Evolutionary conservation across 2,329 filamentous ascomycete genomes (phyloP).

Genomic region (Mariannaea sp.): DNA sequence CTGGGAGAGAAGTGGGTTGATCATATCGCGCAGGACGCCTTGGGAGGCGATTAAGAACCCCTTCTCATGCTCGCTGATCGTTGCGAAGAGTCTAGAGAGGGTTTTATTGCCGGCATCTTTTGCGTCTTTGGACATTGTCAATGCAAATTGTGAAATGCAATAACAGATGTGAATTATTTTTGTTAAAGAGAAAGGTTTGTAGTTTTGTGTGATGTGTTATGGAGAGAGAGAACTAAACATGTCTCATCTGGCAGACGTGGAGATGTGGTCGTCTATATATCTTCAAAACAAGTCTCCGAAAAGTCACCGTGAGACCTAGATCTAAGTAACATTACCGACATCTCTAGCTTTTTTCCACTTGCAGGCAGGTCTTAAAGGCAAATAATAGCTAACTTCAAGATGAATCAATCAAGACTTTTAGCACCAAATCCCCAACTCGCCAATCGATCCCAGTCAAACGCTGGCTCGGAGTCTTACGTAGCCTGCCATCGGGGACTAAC

Average conservation of each 20-base stretch:
- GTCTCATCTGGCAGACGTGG: not conserved
- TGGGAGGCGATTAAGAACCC: conserved; percentile 15
- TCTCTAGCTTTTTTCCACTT: too few relatives aligned
- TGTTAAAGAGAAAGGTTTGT: too few relatives aligned
- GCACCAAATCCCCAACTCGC: too few relatives aligned
- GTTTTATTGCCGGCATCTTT: conserved; percentile 12
- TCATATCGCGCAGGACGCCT: conserved; percentile 26
- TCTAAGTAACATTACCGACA: not conserved
- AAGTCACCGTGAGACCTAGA: conserved; percentile 10
- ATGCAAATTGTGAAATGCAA: not conserved
- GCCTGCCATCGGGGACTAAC: too few relatives aligned
- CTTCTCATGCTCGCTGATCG: conserved; percentile 14
- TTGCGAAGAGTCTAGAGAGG: conserved; percentile 26
- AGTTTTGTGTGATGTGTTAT: too few relatives aligned
- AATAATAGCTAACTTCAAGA: too few relatives aligned
- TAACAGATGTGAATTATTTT: too few relatives aligned
- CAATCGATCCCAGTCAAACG: too few relatives aligned
- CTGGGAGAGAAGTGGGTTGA: conserved; percentile 30
- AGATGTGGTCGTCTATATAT: conserved; percentile 6
- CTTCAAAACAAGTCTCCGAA: conserved; percentile 16
- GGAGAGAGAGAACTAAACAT: too few relatives aligned
- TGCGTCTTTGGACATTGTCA: conserved; percentile 18
- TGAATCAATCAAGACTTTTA: too few relatives aligned
- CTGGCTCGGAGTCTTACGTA: too few relatives aligned
- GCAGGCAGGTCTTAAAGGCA: too few relatives aligned